A percentile compares a stretch with the other conserved stretches of the same genome.
phyloP scores from a whole-genome alignment of 495 filamentous ascomycete species.

The Neurospora sublineolata region DNA sequence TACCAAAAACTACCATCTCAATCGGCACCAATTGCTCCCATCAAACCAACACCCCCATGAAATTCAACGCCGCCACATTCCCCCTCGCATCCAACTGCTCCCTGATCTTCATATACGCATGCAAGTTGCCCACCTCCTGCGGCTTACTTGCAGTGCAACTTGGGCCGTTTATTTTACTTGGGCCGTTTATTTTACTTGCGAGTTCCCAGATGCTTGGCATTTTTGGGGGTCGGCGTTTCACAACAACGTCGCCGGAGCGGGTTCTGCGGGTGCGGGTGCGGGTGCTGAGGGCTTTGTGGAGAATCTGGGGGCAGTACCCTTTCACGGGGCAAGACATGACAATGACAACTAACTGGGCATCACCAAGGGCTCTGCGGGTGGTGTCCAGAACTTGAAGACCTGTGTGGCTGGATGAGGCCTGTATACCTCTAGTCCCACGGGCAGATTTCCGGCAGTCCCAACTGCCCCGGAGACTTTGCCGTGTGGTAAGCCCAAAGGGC shows the following conservation, averaged over 20 bases:
- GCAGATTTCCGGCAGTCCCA: too few species aligned
- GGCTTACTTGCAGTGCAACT: conserved; percentile 48
- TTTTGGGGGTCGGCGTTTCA: too few species aligned
- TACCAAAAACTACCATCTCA: conserved; percentile 60
- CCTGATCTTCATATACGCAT: conserved; percentile 57
- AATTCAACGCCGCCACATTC: conserved; percentile 51
- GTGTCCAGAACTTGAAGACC: too few species aligned
- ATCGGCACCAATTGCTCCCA: conserved; percentile 65
- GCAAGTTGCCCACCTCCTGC: conserved; percentile 45
- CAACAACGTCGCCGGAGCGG: too few species aligned
- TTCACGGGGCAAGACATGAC: background rate
- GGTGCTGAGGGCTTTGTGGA: background rate
- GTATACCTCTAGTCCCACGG: too few species aligned
- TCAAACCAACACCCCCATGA: conserved; percentile 56
- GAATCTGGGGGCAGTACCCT: background rate
- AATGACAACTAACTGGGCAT: background rate
- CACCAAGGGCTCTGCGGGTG: too few species aligned
- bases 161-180: too few species aligned
- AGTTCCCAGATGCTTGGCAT: too few species aligned
- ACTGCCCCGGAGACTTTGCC: too few species aligned
- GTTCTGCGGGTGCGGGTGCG: background rate
- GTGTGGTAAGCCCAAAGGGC: too few species aligned
- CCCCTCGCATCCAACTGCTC: conserved; percentile 52
- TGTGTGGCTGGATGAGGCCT: too few species aligned
- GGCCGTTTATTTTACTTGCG: too few species aligned